Evolutionary conservation across 208 protist genomes (phyloP).

Genomic region (Jaenimonas drosophilae): DNA sequence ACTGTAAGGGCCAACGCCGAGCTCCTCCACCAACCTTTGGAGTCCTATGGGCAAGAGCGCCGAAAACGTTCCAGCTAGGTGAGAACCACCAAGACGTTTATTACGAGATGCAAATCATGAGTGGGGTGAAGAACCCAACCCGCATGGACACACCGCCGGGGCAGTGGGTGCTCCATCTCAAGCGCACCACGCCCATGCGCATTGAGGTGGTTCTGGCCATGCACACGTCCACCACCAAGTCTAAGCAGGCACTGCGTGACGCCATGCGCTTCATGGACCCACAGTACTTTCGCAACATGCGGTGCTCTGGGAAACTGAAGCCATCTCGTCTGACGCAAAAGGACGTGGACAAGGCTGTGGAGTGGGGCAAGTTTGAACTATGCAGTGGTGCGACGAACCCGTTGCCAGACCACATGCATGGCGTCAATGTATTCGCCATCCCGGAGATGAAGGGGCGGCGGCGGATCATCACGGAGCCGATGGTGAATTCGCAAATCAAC

Average conservation of each 20-base stretch:
- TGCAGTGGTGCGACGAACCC: not conserved
- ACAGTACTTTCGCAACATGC: not conserved
- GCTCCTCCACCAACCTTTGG: slow-evolving; percentile 1
- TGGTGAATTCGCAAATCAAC: not conserved
- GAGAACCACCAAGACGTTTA: not conserved
- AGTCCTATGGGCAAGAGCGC: not conserved
- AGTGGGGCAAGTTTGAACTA: slow-evolving; percentile 1
- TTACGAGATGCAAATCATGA: slow-evolving; percentile 1
- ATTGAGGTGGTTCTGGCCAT: not conserved
- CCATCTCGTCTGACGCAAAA: not conserved
- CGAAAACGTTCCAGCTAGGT: not conserved
- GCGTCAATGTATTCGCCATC: not conserved
- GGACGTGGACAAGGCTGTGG: slow-evolving; percentile 1
- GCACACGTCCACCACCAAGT: not conserved
- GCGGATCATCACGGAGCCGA: not conserved
- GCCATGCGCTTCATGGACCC: not conserved
- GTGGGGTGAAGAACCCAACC: not conserved
- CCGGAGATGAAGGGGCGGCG: not conserved
- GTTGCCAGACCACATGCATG: not conserved
- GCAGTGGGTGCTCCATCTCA: slow-evolving; percentile 3
- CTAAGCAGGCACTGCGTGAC: not conserved
- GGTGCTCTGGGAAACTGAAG: not conserved
- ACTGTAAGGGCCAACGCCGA: slow-evolving; percentile 3
- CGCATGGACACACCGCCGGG: not conserved
- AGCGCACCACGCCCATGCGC: slow-evolving; percentile 1